Evolutionary conservation across 768 basidiomycete genomes (phyloP).

Genomic region (Holtermanniella nyarrowii): DNA sequence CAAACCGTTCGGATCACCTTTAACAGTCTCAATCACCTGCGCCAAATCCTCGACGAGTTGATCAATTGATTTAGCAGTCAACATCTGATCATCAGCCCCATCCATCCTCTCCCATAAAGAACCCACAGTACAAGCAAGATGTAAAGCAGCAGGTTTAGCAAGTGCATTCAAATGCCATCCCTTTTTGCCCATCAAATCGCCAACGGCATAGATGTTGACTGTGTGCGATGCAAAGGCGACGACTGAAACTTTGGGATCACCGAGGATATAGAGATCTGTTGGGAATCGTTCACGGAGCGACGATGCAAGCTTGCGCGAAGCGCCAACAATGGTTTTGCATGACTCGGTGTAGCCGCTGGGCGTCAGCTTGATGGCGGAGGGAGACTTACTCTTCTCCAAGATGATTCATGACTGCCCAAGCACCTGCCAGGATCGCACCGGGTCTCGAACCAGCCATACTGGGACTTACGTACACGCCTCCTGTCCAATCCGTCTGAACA

Average conservation of each 20-base stretch:
- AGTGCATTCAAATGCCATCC: slow-evolving; percentile 93
- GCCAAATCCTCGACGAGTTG: slow-evolving; percentile 75
- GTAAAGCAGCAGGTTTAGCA: slow-evolving; percentile 65
- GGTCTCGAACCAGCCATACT: slow-evolving; percentile 83
- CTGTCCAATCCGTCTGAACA: slow-evolving; percentile 67
- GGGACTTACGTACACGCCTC: slow-evolving; percentile 75
- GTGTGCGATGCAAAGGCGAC: slow-evolving; percentile 63
- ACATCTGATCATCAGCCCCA: slow-evolving; percentile 46
- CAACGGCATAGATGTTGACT: slow-evolving; percentile 77
- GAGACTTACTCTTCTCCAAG: slow-evolving; percentile 70
- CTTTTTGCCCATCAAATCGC: slow-evolving; percentile 69
- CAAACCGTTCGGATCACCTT: slow-evolving; percentile 47
- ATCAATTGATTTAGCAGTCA: slow-evolving; percentile 68
- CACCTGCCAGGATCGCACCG: slow-evolving; percentile 82
- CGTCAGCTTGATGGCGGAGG: neutral
- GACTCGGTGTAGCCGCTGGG: slow-evolving; percentile 75
- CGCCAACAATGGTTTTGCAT: slow-evolving; percentile 68
- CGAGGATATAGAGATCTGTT: slow-evolving; percentile 73
- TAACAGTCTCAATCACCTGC: slow-evolving; percentile 63
- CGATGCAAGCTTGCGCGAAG: slow-evolving; percentile 55
- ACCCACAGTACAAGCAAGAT: slow-evolving; percentile 86
- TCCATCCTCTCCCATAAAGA: neutral
- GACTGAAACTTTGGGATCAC: slow-evolving; percentile 78
- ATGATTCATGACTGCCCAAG: slow-evolving; percentile 93
- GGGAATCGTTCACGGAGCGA: slow-evolving; percentile 47